These are phyloP conservation scores for Graphiopsis chlorocephala DNA, from an alignment of 2,329 filamentous ascomycete species.

Conservation along the genomic window DNA sequence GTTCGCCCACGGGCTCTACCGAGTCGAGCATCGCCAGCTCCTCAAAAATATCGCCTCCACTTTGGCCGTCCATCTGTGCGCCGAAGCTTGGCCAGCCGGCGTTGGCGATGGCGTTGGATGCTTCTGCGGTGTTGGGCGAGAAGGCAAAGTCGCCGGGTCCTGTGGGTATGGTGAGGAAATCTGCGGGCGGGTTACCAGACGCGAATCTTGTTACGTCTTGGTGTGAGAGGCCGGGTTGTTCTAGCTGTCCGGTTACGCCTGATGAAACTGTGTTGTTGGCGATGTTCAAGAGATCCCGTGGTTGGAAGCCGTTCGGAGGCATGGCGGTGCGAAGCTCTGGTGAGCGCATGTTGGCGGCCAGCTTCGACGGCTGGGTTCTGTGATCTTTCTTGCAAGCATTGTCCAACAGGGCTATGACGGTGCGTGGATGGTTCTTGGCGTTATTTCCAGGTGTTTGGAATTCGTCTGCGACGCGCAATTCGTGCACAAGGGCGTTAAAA, in stretches of 20 bases:
- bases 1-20: slow-evolving; percentile 50
- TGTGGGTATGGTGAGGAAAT: slow-evolving; percentile 13
- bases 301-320: not conserved
- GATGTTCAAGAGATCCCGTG: slow-evolving; percentile 2
- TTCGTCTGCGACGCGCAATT: slow-evolving; percentile 12
- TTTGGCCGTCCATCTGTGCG: not conserved
- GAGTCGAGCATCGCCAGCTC: slow-evolving; percentile 58
- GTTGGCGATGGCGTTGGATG: not conserved
- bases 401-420: slow-evolving; percentile 20
- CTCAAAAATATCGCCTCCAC: slow-evolving; percentile 49
- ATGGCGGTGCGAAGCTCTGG: not conserved
- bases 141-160: slow-evolving; percentile 12
- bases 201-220: slow-evolving; percentile 3
- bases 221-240: not conserved
- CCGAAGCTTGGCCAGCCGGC: slow-evolving; percentile 6
- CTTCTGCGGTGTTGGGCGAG: slow-evolving; percentile 1
- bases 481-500: slow-evolving; percentile 49
- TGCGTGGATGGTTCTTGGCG: slow-evolving; percentile 1
- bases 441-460: slow-evolving; percentile 10
- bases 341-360: slow-evolving; percentile 25
- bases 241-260: not conserved
- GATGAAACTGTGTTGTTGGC: not conserved
- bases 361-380: slow-evolving; percentile 25
- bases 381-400: slow-evolving; percentile 20
- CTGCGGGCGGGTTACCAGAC: not conserved